These are phyloP conservation scores for Crithidia expoeki DNA, from an alignment of 208 protist genomes.

Conservation along the genomic window DNA sequence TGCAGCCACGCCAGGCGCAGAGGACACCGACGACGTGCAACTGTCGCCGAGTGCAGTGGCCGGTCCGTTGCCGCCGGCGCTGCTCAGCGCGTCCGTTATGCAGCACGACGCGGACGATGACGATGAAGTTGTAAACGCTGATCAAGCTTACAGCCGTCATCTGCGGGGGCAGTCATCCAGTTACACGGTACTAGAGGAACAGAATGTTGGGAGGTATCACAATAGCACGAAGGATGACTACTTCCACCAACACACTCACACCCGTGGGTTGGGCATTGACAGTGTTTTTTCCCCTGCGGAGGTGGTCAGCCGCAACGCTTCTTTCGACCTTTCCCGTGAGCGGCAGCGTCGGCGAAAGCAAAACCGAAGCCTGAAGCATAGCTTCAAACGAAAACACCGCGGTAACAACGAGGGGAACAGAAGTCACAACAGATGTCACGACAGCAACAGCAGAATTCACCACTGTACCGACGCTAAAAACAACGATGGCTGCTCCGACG, in stretches of 20 bases:
- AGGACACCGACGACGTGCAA: neutral
- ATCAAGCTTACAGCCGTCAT: too few relatives aligned
- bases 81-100: neutral
- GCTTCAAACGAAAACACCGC: slow-evolving; percentile 3
- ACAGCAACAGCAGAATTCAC: neutral
- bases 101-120: slow-evolving; percentile 18
- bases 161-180: neutral
- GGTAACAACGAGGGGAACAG: neutral
- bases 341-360: slow-evolving; percentile 13
- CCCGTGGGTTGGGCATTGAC: neutral
- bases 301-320: slow-evolving; percentile 18
- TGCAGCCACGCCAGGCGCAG: neutral
- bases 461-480: neutral
- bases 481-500: neutral
- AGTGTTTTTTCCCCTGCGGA: slow-evolving; percentile 17
- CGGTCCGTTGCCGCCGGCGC: neutral
- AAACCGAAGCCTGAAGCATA: neutral
- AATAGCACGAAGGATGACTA: too few relatives aligned
- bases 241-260: neutral
- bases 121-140: neutral
- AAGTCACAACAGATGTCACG: neutral
- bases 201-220: neutral
- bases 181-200: neutral
- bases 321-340: slow-evolving; percentile 5
- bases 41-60: slow-evolving; percentile 6